Evolutionary conservation across 108 stramenopile genomes (phyloP), one percentile per base, ranked within the genome.

Genomic region (Phaeodactylum tricornutum): DNA sequence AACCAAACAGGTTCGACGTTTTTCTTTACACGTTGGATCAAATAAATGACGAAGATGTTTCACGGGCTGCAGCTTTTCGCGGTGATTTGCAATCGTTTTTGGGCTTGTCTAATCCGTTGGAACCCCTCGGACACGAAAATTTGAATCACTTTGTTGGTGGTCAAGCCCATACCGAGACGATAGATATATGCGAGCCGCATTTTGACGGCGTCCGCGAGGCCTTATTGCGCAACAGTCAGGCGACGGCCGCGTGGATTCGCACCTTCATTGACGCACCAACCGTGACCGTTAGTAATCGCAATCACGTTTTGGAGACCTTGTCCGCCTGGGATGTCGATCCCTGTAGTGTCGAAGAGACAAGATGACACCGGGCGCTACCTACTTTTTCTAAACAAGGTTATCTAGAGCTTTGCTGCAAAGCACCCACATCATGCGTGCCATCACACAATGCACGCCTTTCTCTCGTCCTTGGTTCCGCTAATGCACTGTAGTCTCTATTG

Each of bases 11-110:
- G 19, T 55, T 59, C 29, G 39, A 47, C 39, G 28, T 75, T 4
- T 75, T 75, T 29, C 35, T 75, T 7, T 75, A 75, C 29, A 55
- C 65, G 20, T 22, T 54, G 14, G 67, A 75, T 21, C 74, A 75
- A 46, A 27, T 75, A 15, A 46, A 63, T 29, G 71, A 72, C 42
- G 25, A 46, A 22, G 55, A 74, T 50, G 39, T 23, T 0, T 61
- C 59, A 4, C 53, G 67, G n/a, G 35, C 33, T 36, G 9, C 5
- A 1, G 4, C 2, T 21, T 74, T 74, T 33, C 53, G 62, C 9
- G 20, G 16, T 3, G 64, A 66, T 30, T 28, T 74, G 30, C 60
- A 69, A 29, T 27, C 30, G 2, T 74, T 66, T 49, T 40, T 74
- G 9, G 50, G 41, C 4, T 32, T 74, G 27, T 19, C 54, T 29